These are phyloP conservation scores for Aspergillus nidulans DNA, from an alignment of 495 filamentous ascomycete species.

Conservation along the genomic window DNA sequence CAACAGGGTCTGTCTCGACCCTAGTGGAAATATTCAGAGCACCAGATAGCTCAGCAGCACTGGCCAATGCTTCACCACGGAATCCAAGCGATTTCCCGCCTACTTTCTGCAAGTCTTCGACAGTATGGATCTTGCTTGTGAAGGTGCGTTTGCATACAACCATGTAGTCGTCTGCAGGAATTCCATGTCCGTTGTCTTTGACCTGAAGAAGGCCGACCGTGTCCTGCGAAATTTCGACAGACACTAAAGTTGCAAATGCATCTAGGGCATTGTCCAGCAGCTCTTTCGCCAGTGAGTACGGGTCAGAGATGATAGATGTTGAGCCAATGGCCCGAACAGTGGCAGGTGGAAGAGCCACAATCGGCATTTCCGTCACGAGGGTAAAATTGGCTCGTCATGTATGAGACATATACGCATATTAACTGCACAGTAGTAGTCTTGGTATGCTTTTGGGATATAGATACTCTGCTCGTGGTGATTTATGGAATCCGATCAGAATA, in stretches of 20 bases:
- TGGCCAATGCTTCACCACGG: constrained; percentile 81
- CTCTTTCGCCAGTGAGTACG: constrained; percentile 79
- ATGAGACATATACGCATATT: background rate
- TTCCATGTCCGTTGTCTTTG: constrained; percentile 85
- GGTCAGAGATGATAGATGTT: constrained; percentile 65
- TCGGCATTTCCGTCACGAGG: constrained; percentile 45
- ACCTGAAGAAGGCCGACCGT: constrained; percentile 80
- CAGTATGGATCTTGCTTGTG: constrained; percentile 79
- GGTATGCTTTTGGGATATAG: background rate
- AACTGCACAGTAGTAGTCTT: background rate
- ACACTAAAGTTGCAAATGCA: constrained; percentile 67
- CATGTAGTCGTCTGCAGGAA: constrained; percentile 64
- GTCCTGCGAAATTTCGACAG: constrained; percentile 70
- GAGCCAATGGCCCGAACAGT: constrained; percentile 68
- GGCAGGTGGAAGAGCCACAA: constrained; percentile 60
- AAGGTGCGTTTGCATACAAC: constrained; percentile 64
- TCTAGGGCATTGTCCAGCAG: constrained; percentile 90
- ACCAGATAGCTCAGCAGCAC: constrained; percentile 64
- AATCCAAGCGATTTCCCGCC: constrained; percentile 77
- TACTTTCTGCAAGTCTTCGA: constrained; percentile 64
- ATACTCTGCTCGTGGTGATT: background rate
- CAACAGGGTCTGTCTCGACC: constrained; percentile 65
- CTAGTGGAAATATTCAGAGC: constrained; percentile 65
- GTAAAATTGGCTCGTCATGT: background rate
- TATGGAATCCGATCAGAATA: background rate